These are phyloP conservation scores for Amoebophrya sp. DNA, from an alignment of 169 alveolate species.

Conservation along the genomic window DNA sequence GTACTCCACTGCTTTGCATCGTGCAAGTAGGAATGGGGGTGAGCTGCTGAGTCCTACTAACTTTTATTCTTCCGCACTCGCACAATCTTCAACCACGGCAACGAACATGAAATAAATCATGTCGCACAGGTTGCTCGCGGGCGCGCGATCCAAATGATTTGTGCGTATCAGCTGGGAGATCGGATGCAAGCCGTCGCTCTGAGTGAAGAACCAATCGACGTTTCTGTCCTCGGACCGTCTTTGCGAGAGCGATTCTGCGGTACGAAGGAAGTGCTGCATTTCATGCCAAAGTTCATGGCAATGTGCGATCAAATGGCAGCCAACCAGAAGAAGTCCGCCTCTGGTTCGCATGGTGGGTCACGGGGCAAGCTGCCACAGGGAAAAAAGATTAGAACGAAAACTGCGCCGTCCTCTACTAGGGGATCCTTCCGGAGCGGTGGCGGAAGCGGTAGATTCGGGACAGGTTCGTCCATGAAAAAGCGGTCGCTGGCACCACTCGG, in stretches of 20 bases:
- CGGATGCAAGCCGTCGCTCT: background rate
- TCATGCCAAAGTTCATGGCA: background rate
- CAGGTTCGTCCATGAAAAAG: background rate
- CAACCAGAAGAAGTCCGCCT: background rate
- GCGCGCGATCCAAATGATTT: background rate
- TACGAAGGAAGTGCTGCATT: background rate
- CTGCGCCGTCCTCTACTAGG: background rate
- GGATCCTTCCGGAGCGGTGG: too few species aligned
- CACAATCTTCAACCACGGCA: too few species aligned
- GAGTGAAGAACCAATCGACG: background rate
- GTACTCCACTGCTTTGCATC: too few species aligned
- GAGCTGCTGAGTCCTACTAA: too few species aligned
- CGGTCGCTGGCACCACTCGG: too few species aligned
- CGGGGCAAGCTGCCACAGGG: too few species aligned
- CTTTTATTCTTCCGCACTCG: too few species aligned
- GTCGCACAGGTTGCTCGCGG: too few species aligned
- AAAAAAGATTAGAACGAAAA: background rate
- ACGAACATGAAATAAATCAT: too few species aligned
- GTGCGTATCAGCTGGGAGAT: background rate
- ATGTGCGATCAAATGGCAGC: background rate
- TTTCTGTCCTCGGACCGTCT: background rate
- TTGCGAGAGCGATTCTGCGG: background rate
- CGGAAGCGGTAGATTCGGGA: too few species aligned
- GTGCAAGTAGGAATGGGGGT: too few species aligned
- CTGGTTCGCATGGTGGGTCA: too few species aligned